Evolutionary conservation across 352 stramenopile genomes (phyloP).

Genomic region (Phytophthora vignae): DNA sequence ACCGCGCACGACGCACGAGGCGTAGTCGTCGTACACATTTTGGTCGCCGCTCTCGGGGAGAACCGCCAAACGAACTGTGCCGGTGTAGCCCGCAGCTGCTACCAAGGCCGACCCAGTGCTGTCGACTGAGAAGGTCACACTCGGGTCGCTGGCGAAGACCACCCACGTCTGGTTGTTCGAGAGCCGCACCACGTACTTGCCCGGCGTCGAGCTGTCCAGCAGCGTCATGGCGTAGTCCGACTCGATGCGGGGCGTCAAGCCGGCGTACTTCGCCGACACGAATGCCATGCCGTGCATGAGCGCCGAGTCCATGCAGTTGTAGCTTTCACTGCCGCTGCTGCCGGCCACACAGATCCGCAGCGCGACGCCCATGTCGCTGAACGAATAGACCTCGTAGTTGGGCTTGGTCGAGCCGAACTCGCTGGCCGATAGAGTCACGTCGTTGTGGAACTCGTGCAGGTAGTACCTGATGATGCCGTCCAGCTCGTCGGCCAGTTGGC

Average conservation of each 20-base stretch:
- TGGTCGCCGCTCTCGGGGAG: conserved; percentile 37
- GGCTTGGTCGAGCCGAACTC: conserved; percentile 49
- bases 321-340: conserved; percentile 12
- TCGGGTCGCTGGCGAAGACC: conserved; percentile 45
- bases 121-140: conserved; percentile 40
- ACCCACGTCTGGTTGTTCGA: conserved; percentile 70
- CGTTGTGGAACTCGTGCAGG: conserved; percentile 58
- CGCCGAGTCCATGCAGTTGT: conserved; percentile 46
- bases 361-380: conserved; percentile 59
- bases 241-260: conserved; percentile 47
- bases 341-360: conserved; percentile 48
- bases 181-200: conserved; percentile 55
- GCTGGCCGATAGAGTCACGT: conserved; percentile 56
- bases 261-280: conserved; percentile 52
- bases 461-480: conserved; percentile 57
- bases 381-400: conserved; percentile 59
- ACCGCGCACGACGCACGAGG: conserved; percentile 50
- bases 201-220: conserved; percentile 36
- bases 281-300: conserved; percentile 68
- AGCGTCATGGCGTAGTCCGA: conserved; percentile 51
- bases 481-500: conserved; percentile 42
- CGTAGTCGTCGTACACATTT: conserved; percentile 53
- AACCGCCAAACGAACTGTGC: conserved; percentile 55
- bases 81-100: conserved; percentile 39
- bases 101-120: conserved; percentile 40